phyloP scores from a whole-genome alignment of 2,329 filamentous ascomycete genomes.

The Trichophyton schoenleinii region DNA sequence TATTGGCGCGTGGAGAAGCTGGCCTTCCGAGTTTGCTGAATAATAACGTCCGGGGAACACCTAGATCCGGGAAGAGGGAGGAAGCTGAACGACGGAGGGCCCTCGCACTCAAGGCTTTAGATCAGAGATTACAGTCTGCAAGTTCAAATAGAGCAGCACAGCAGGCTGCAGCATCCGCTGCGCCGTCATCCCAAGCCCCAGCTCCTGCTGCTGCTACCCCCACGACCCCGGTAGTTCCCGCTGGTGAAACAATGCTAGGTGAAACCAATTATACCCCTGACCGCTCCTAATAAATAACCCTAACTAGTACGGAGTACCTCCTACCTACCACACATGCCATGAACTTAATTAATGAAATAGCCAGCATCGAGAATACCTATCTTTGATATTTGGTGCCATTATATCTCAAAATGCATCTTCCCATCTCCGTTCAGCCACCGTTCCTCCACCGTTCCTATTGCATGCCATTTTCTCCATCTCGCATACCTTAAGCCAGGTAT shows the following conservation, averaged over 20 bases:
- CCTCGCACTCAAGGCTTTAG: slow-evolving; percentile 77
- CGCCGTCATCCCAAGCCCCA: slow-evolving; percentile 41
- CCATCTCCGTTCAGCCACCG: too few species aligned
- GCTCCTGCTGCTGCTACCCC: slow-evolving; percentile 28
- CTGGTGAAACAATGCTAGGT: slow-evolving; percentile 49
- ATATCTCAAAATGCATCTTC: neutral
- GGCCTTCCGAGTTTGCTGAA: slow-evolving; percentile 49
- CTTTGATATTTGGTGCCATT: neutral
- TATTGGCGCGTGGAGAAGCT: slow-evolving; percentile 50
- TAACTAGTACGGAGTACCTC: too few species aligned
- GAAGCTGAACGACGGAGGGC: slow-evolving; percentile 85
- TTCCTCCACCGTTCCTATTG: neutral
- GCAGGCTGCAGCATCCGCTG: slow-evolving; percentile 25
- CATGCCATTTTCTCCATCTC: neutral
- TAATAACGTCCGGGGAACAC: slow-evolving; percentile 31
- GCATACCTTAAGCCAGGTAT: neutral
- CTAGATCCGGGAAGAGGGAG: slow-evolving; percentile 56
- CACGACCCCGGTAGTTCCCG: slow-evolving; percentile 43
- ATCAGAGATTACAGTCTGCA: slow-evolving; percentile 82
- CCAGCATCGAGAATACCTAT: neutral
- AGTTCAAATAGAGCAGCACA: slow-evolving; percentile 41
- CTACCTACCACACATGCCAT: neutral
- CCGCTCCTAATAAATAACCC: slow-evolving; percentile 24
- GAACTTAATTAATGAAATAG: neutral
- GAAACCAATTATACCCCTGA: slow-evolving; percentile 61